Conservation (phyloP, 1,139 yeast genomes). For the Yarrowia galli region DNA sequence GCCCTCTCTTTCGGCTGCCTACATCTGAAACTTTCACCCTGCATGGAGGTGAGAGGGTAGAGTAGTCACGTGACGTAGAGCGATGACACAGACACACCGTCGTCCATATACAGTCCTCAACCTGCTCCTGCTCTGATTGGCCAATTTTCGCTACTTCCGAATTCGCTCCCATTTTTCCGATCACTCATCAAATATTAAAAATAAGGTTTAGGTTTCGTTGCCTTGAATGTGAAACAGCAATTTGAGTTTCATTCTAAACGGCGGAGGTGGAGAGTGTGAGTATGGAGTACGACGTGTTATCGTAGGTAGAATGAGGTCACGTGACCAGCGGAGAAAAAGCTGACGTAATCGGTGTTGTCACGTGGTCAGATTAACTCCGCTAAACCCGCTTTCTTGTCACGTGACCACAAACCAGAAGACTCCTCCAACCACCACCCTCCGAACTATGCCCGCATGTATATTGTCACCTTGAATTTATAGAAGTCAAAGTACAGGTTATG, state of each 20-base stretch:
- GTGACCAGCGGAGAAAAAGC: too few species aligned
- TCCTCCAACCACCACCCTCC: background rate
- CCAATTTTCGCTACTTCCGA: background rate
- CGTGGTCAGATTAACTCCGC: too few species aligned
- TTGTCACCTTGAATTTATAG: conserved; percentile 4
- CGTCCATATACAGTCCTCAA: too few species aligned
- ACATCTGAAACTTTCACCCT: conserved; percentile 21
- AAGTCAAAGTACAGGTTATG: conserved; percentile 20
- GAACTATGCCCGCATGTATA: background rate
- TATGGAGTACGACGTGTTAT: too few species aligned
- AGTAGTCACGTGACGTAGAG: conserved; percentile 12
- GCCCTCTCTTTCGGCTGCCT: background rate
- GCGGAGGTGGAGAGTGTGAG: too few species aligned
- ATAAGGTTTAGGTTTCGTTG: conserved; percentile 2
- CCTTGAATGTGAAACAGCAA: conserved; percentile 27
- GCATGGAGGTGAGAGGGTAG: background rate
- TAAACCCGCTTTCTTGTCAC: background rate
- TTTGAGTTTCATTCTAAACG: conserved; percentile 30
- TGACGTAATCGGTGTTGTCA: too few species aligned
- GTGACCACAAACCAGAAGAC: too few species aligned
- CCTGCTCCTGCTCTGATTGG: too few species aligned
- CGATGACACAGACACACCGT: too few species aligned
- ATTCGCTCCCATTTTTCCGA: background rate
- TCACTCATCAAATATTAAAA: conserved; percentile 22
- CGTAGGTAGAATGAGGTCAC: background rate